Conservation (phyloP, 768 basidiomycete species). For the Leucosporidium creatinivorum region DNA sequence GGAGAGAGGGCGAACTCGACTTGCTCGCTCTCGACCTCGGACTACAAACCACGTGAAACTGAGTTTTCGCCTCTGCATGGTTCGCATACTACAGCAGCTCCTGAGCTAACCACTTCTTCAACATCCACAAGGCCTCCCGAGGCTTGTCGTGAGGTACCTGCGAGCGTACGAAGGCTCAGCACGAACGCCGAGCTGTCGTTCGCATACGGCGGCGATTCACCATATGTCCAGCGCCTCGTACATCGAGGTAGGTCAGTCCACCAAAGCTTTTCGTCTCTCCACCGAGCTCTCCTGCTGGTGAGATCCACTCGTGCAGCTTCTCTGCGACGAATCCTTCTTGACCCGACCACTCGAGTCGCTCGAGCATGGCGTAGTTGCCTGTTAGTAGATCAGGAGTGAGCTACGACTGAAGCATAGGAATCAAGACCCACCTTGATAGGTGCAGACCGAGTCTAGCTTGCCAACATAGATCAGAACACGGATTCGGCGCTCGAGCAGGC, state of each 20-base stretch:
- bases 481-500: conserved; percentile 69
- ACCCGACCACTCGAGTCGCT: conserved; percentile 58
- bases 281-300: conserved; percentile 38
- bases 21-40: too few relatives aligned
- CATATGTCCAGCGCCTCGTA: conserved; percentile 70
- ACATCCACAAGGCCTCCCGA: neutral
- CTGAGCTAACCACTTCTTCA: neutral
- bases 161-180: neutral
- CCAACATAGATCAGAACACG: conserved; percentile 81
- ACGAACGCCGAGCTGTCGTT: neutral
- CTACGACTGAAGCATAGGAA: too few relatives aligned
- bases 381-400: neutral
- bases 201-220: conserved; percentile 9
- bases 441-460: conserved; percentile 17
- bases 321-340: conserved; percentile 53
- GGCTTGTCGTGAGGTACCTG: conserved; percentile 10
- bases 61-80: too few relatives aligned
- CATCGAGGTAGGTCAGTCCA: conserved; percentile 39
- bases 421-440: neutral
- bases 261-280: conserved; percentile 62
- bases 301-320: conserved; percentile 54
- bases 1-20: too few relatives aligned
- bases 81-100: neutral
- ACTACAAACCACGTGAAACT: too few relatives aligned
- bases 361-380: conserved; percentile 60